Evolutionary conservation across 1,284 basidiomycete genomes (phyloP).

Genomic region (Puccinia triticina): DNA sequence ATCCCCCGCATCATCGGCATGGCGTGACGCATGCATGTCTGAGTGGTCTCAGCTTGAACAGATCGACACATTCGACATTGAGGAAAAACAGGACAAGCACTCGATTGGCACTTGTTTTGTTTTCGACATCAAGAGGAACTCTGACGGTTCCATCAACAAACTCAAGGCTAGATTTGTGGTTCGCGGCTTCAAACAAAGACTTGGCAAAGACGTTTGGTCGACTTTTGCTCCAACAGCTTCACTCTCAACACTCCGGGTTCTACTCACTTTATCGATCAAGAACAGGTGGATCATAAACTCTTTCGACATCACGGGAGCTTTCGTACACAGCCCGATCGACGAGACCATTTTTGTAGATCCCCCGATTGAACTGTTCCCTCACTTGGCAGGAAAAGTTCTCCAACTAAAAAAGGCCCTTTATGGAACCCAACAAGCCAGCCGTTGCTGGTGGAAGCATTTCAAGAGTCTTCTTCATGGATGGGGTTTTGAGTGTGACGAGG

Average conservation of each 20-base stretch:
- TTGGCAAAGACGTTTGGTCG: neutral
- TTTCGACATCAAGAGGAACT: slow-evolving; percentile 1
- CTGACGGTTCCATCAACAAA: slow-evolving; percentile 1
- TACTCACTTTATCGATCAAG: neutral
- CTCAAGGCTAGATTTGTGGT: slow-evolving; percentile 15
- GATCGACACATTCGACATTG: neutral
- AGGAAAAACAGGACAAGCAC: neutral
- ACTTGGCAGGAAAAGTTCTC: neutral
- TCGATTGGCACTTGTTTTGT: neutral
- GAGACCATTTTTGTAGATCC: neutral
- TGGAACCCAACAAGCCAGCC: too few species aligned
- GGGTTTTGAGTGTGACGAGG: too few species aligned
- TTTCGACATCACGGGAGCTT: slow-evolving; percentile 4
- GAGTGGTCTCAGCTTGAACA: neutral
- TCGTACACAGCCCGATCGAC: slow-evolving; percentile 2
- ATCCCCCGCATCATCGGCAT: neutral
- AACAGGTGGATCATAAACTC: neutral
- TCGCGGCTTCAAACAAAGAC: neutral
- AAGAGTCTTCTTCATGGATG: too few species aligned
- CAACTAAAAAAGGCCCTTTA: too few species aligned
- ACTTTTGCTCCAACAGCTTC: slow-evolving; percentile 14
- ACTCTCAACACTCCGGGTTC: neutral
- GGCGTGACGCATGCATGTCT: neutral
- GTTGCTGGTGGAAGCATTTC: too few species aligned
- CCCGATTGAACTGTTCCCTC: neutral